phyloP scores from a whole-genome alignment of 345 rosid species.

The Citrus inodora region DNA sequence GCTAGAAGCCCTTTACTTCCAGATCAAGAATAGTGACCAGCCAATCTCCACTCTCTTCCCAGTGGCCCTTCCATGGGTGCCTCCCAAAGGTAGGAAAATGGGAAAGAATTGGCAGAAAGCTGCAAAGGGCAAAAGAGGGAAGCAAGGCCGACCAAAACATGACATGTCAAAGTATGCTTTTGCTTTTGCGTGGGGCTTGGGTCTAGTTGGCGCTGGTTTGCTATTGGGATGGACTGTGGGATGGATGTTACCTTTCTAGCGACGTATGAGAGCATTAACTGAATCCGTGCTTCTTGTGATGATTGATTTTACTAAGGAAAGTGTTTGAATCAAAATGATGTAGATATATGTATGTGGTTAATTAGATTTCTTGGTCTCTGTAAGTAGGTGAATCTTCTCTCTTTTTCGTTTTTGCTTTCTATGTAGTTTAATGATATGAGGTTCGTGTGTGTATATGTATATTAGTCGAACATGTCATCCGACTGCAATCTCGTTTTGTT shows the following conservation, averaged over 20 bases:
- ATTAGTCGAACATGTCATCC: background rate
- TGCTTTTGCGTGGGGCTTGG: slow-evolving; percentile 70
- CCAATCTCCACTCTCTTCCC: slow-evolving; percentile 49
- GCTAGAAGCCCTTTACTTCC: slow-evolving; percentile 65
- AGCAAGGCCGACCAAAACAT: slow-evolving; percentile 26
- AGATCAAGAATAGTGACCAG: slow-evolving; percentile 53
- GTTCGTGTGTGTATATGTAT: slow-evolving; percentile 21
- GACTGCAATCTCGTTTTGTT: background rate
- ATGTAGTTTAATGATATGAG: background rate
- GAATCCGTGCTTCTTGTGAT: slow-evolving; percentile 3
- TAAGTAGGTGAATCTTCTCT: background rate
- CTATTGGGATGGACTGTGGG: slow-evolving; percentile 95
- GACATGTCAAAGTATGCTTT: slow-evolving; percentile 44
- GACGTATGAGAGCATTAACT: background rate
- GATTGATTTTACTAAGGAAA: slow-evolving; percentile 14
- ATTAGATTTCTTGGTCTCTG: background rate
- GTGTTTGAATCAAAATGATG: slow-evolving; percentile 6
- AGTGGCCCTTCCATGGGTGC: slow-evolving; percentile 49
- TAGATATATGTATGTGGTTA: slow-evolving; percentile 5
- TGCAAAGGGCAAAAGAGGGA: slow-evolving; percentile 35
- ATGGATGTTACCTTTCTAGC: slow-evolving; percentile 73
- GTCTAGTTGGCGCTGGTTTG: slow-evolving; percentile 95
- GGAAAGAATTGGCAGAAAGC: slow-evolving; percentile 30
- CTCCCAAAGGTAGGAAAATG: slow-evolving; percentile 35
- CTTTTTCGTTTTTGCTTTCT: background rate